phyloP scores from a whole-genome alignment of 2,329 filamentous ascomycete species.

The Penicillium olsonii region DNA sequence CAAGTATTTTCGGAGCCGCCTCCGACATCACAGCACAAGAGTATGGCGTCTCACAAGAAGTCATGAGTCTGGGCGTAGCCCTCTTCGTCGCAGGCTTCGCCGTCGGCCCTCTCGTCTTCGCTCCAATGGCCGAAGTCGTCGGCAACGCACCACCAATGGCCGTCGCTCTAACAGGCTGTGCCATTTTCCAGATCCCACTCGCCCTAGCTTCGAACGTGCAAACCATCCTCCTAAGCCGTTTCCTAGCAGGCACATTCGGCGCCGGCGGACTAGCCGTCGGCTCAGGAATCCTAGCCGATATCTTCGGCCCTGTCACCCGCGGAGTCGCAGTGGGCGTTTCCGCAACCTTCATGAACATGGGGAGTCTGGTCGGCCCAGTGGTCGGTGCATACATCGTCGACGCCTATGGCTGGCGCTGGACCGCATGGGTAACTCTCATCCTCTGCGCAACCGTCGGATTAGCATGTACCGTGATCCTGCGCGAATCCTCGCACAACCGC shows the following conservation, averaged over 20 bases:
- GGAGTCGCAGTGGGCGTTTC: constrained; percentile 47
- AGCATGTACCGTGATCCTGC: constrained; percentile 45
- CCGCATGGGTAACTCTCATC: constrained; percentile 55
- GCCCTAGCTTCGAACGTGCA: constrained; percentile 53
- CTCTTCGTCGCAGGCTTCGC: constrained; percentile 47
- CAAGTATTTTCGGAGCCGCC: constrained; percentile 46
- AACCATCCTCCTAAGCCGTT: constrained; percentile 56
- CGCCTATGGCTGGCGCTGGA: constrained; percentile 56
- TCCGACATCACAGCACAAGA: constrained; percentile 39
- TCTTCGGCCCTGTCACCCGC: constrained; percentile 48
- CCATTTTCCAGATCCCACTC: constrained; percentile 56
- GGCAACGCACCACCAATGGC: constrained; percentile 52
- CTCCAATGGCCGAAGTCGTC: constrained; percentile 48
- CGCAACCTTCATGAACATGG: constrained; percentile 48
- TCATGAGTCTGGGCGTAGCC: constrained; percentile 51
- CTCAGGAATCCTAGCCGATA: constrained; percentile 49
- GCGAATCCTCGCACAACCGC: constrained; percentile 51
- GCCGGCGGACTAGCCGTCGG: constrained; percentile 52
- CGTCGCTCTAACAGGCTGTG: constrained; percentile 48
- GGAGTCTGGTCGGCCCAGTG: constrained; percentile 50
- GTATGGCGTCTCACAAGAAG: constrained; percentile 47
- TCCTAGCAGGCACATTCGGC: constrained; percentile 54
- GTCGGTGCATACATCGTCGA: constrained; percentile 52
- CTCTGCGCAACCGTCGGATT: constrained; percentile 43
- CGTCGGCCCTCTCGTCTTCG: constrained; percentile 36